Conservation (phyloP, 495 filamentous ascomycete species). For the Annulohypoxylon moriforme region DNA sequence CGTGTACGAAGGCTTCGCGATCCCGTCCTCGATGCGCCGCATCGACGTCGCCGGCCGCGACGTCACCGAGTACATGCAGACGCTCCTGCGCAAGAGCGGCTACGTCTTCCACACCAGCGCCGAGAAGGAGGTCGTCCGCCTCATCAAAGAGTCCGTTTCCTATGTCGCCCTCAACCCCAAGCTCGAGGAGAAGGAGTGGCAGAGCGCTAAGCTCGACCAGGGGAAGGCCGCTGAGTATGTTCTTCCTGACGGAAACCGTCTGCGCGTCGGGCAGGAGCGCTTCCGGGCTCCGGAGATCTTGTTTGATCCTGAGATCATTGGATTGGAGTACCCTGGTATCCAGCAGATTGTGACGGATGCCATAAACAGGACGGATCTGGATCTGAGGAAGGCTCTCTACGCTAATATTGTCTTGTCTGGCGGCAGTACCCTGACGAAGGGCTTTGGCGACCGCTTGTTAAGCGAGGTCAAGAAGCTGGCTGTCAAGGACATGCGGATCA, state of each 20-base stretch:
- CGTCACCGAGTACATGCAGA: conserved; percentile 95
- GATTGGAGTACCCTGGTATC: conserved; percentile 95
- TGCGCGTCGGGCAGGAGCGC: conserved; percentile 67
- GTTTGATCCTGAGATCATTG: conserved; percentile 97
- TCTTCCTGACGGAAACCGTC: conserved; percentile 84
- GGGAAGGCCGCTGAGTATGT: conserved; percentile 84
- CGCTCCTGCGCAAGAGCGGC: conserved; percentile 89
- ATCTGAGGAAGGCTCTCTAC: conserved; percentile 92
- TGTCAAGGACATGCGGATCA: conserved; percentile 98
- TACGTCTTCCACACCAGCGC: conserved; percentile 97
- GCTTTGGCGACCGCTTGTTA: conserved; percentile 94
- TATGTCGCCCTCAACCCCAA: conserved; percentile 94
- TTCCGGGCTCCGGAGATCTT: conserved; percentile 97
- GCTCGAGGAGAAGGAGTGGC: conserved; percentile 97
- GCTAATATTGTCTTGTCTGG: conserved; percentile 97
- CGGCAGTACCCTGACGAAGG: conserved; percentile 85
- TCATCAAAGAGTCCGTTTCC: conserved; percentile 94
- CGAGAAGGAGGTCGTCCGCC: conserved; percentile 95
- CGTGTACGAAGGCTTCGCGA: conserved; percentile 97
- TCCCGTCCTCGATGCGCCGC: conserved; percentile 90
- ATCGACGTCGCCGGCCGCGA: conserved; percentile 99
- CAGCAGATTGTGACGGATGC: conserved; percentile 98
- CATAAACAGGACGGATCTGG: conserved; percentile 96
- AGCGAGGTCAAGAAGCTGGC: conserved; percentile 92
- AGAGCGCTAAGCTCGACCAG: conserved; percentile 67